A percentile compares a stretch with the other conserved stretches of the same genome.
phyloP scores from a whole-genome alignment of 352 stramenopile species.

The Globisporangium orthogonon region DNA sequence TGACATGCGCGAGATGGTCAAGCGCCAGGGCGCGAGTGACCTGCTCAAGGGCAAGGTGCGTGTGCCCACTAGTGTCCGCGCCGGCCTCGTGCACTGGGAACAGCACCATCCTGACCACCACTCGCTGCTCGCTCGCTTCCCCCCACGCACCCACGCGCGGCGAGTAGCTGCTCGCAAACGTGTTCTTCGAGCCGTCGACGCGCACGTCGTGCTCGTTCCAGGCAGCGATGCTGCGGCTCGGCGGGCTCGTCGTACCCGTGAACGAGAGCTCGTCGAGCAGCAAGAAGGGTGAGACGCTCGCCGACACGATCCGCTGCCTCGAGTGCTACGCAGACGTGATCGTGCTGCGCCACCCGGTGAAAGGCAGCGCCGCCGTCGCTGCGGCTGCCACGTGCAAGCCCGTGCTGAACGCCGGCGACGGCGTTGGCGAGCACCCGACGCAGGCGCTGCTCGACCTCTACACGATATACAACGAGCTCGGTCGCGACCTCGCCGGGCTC shows the following conservation, averaged over 20 bases:
- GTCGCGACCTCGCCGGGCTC: constrained; percentile 42
- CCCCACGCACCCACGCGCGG: not conserved
- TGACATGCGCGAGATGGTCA: constrained; percentile 82
- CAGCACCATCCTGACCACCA: too few species aligned
- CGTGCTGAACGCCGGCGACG: constrained; percentile 94
- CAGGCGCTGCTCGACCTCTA: constrained; percentile 98
- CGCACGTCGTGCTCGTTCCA: constrained; percentile 98
- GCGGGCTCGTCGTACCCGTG: constrained; percentile 92
- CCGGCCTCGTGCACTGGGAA: too few species aligned
- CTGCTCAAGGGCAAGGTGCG: constrained; percentile 80
- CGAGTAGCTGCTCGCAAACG: constrained; percentile 88
- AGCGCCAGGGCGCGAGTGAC: constrained; percentile 58
- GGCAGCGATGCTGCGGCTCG: constrained; percentile 95
- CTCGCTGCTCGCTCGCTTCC: too few species aligned
- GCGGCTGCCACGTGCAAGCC: constrained; percentile 84
- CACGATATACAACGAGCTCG: constrained; percentile 92
- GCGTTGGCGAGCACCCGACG: constrained; percentile 97
- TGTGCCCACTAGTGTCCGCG: not conserved
- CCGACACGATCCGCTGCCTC: constrained; percentile 95
- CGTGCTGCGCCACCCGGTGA: constrained; percentile 93
- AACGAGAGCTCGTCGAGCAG: constrained; percentile 92
- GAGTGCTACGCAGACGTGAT: constrained; percentile 95
- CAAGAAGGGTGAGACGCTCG: constrained; percentile 98
- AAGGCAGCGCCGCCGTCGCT: constrained; percentile 79
- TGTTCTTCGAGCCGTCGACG: constrained; percentile 99